Conservation (phyloP, 805 yeast species). For the Wickerhamiella spandovensis region DNA sequence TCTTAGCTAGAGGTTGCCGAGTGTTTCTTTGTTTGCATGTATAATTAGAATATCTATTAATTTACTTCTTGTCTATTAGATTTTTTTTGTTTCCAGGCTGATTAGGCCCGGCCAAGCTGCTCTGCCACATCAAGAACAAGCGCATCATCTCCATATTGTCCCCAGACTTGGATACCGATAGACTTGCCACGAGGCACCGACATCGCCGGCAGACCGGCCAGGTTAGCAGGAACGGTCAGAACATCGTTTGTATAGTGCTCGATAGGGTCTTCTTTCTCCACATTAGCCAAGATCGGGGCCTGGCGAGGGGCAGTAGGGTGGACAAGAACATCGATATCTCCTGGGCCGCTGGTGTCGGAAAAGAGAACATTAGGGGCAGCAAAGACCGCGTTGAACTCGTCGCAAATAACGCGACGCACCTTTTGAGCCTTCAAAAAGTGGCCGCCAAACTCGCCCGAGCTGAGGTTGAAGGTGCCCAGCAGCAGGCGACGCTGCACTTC, state of each 20-base stretch:
- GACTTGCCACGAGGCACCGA: constrained; percentile 47
- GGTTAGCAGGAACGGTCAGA: constrained; percentile 76
- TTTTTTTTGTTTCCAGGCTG: background rate
- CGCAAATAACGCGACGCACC: constrained; percentile 44
- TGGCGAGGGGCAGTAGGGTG: constrained; percentile 54
- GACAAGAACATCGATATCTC: constrained; percentile 54
- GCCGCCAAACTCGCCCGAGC: constrained; percentile 57
- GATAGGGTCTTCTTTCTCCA: constrained; percentile 31
- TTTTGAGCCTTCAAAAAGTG: constrained; percentile 67
- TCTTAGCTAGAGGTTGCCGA: background rate
- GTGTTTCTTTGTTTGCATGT: background rate
- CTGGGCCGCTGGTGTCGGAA: background rate
- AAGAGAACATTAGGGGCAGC: constrained; percentile 22
- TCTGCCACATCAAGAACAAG: constrained; percentile 37
- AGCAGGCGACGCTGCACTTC: constrained; percentile 77
- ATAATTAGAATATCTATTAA: background rate
- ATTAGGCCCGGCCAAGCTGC: no score
- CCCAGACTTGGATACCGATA: constrained; percentile 66
- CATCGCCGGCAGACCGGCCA: constrained; percentile 84
- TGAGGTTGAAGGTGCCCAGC: constrained; percentile 75
- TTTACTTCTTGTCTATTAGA: background rate
- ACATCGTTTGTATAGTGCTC: constrained; percentile 69
- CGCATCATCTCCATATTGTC: constrained; percentile 75
- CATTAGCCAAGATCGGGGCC: constrained; percentile 44
- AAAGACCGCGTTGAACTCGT: constrained; percentile 57